Evolutionary conservation across 176 grass and related monocot species (phyloP), one percentile per base, ranked within the genome.

Genomic region (Tuctoria greenei): DNA sequence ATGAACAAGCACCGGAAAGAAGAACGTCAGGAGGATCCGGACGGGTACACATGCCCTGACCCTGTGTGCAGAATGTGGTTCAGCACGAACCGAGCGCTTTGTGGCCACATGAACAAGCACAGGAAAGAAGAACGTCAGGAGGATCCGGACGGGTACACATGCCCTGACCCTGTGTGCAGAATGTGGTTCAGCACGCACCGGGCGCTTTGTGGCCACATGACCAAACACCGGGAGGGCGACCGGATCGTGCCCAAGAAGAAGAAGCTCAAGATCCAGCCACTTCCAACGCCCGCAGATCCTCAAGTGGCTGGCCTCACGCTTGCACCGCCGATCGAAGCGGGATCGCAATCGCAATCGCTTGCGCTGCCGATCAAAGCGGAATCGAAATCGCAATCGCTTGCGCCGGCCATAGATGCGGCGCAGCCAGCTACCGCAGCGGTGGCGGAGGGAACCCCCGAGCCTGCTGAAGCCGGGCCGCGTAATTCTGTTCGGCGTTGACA

Each of bases 121-220:
- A n/a, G n/a, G n/a, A n/a, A n/a, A n/a, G n/a, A n/a, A n/a, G n/a
- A 25, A 0, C 42, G 12, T 6, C 74, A 76, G 6, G 23, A 63
- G n/a, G n/a, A n/a, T 2, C 61, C 44, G 2, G 16, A 24, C 20
- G 44, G 67, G n/a, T n/a, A n/a, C n/a, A n/a, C n/a, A n/a, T n/a
- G n/a, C 69, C 0, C 0, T 0, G 18, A 39, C 52, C 52, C 52
- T 2, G 8, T 7, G 44, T 87, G 85, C 69, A 1, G 25, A 11
- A 17, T 1, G 25, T 49, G 73, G 58, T 76, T 36, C 73, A 0
- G 0, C n/a, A 61, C 41, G 60, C 60, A 78, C 74, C 85, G 83
- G 68, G 85, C 42, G 18, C 85, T 87, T 5, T 79, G 85, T 1
- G 85, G 80, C 15, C 86, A 88, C 75, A 88, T 74, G 86, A 79